These are phyloP conservation scores for Candolleomyces efflorescens DNA, from an alignment of 768 basidiomycete genomes.

Conservation along the genomic window DNA sequence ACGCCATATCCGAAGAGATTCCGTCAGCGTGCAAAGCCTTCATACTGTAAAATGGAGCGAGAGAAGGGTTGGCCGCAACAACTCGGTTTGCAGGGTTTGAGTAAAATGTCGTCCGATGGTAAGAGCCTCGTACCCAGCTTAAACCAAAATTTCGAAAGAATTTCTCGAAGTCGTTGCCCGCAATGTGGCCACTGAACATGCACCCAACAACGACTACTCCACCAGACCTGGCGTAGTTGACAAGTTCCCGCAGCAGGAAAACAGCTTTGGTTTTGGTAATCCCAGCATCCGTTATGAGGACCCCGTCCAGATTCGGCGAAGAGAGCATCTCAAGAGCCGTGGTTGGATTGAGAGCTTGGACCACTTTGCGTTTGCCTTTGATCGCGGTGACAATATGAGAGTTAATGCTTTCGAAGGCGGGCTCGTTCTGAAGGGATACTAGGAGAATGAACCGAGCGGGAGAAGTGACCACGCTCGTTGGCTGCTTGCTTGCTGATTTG, in stretches of 20 bases:
- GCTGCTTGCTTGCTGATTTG: too few relatives aligned
- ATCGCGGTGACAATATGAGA: too few relatives aligned
- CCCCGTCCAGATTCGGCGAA: constrained; percentile 11
- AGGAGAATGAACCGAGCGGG: too few relatives aligned
- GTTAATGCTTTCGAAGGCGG: too few relatives aligned
- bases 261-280: constrained; percentile 21
- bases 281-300: constrained; percentile 33
- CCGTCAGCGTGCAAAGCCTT: constrained; percentile 34
- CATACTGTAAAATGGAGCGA: constrained; percentile 34
- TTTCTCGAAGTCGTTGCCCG: constrained; percentile 17
- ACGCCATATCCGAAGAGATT: constrained; percentile 22
- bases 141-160: constrained; percentile 31
- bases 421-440: too few relatives aligned
- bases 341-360: too few relatives aligned
- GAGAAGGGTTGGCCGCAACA: constrained; percentile 23
- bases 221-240: constrained; percentile 32
- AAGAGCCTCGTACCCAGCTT: constrained; percentile 33
- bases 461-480: too few relatives aligned
- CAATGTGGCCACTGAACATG: constrained; percentile 26
- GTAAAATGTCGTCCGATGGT: constrained; percentile 34
- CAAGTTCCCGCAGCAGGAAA: constrained; percentile 24
- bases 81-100: constrained; percentile 26
- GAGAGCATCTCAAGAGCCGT: too few relatives aligned
- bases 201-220: constrained; percentile 35
- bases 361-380: too few relatives aligned